phyloP scores from a whole-genome alignment of 2,329 filamentous ascomycete species.

The Zymoseptoria passerinii region DNA sequence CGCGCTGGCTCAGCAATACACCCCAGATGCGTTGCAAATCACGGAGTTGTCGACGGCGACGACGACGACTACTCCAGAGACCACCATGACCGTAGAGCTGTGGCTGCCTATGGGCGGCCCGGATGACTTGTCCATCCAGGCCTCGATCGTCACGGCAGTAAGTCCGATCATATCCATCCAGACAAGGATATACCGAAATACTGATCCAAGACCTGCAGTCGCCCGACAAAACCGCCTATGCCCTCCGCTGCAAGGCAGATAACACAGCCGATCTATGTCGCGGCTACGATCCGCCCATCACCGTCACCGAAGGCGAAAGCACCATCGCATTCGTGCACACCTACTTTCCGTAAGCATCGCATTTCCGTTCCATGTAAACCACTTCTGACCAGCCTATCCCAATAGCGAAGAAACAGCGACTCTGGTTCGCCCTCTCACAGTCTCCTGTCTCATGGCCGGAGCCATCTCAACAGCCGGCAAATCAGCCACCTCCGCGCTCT shows the following conservation, averaged over 20 bases:
- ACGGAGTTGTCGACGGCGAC: background rate
- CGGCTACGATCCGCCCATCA: constrained; percentile 20
- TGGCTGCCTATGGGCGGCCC: constrained; percentile 14
- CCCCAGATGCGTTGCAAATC: background rate
- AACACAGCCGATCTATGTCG: constrained; percentile 14
- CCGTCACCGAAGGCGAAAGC: constrained; percentile 25
- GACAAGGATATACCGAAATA: background rate
- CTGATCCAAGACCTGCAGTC: constrained; percentile 3
- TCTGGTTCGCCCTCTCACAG: constrained; percentile 8
- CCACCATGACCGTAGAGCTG: constrained; percentile 8
- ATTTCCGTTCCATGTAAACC: background rate
- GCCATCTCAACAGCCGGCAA: constrained; percentile 15
- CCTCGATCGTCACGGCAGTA: constrained; percentile 16
- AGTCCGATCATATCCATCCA: background rate
- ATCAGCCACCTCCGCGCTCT: constrained; percentile 19
- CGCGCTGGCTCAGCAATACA: background rate
- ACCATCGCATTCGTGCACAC: constrained; percentile 18
- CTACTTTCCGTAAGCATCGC: constrained; percentile 7
- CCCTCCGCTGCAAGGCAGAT: constrained; percentile 17
- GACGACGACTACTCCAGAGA: background rate
- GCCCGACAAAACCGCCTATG: constrained; percentile 21
- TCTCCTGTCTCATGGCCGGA: constrained; percentile 21
- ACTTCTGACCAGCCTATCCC: background rate
- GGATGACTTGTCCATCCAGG: constrained; percentile 11
- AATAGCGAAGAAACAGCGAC: background rate